These are phyloP conservation scores for Sistotremastrum niveocremeum DNA, from an alignment of 768 basidiomycete species.

Conservation along the genomic window DNA sequence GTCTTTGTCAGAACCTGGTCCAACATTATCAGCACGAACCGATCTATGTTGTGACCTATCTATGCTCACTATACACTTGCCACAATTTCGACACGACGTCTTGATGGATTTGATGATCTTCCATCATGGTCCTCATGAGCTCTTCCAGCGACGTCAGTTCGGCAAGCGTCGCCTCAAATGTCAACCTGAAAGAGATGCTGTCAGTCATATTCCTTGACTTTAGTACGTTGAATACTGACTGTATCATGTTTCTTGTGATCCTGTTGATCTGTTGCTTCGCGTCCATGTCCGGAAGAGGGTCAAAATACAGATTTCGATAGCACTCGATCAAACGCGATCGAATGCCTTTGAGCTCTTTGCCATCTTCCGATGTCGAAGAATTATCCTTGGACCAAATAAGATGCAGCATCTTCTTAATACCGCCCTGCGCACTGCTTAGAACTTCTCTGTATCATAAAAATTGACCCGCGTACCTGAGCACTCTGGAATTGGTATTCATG, in stretches of 20 bases:
- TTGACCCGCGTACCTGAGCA: constrained; percentile 42
- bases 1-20: constrained; percentile 52
- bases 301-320: constrained; percentile 82
- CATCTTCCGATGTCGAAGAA: constrained; percentile 59
- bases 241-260: constrained; percentile 94
- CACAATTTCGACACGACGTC: constrained; percentile 88
- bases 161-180: constrained; percentile 84
- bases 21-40: neutral
- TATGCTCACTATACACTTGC: constrained; percentile 80
- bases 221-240: constrained; percentile 36
- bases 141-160: constrained; percentile 94
- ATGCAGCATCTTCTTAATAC: constrained; percentile 94
- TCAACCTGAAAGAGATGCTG: constrained; percentile 39
- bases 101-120: constrained; percentile 64
- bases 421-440: constrained; percentile 32
- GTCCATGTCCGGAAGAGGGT: constrained; percentile 56
- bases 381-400: constrained; percentile 96
- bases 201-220: too few relatives aligned
- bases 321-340: constrained; percentile 79
- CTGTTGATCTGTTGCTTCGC: constrained; percentile 81
- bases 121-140: constrained; percentile 94
- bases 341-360: constrained; percentile 75
- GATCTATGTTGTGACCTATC: neutral
- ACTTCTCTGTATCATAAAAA: neutral
- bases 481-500: constrained; percentile 69